Conservation (phyloP, 148 eudicot species). For the Gaultheria prostrata region DNA sequence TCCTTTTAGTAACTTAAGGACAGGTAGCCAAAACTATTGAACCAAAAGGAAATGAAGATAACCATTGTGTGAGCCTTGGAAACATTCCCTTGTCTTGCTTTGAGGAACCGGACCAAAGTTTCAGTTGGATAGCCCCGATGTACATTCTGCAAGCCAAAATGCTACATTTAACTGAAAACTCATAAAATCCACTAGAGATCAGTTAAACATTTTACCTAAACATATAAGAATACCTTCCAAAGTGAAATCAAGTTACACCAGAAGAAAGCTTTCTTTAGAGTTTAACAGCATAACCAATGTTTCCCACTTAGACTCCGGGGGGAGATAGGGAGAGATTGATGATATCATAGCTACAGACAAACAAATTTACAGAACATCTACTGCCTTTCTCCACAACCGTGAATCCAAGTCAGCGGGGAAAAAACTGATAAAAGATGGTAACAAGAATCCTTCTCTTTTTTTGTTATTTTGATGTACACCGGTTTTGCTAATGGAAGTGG, state of each 20-base stretch:
- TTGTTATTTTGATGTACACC: neutral
- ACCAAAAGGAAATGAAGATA: neutral
- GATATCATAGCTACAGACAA: neutral
- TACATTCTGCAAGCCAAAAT: slow-evolving; percentile 41
- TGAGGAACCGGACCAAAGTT: slow-evolving; percentile 51
- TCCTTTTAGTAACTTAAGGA: neutral
- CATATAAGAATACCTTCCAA: neutral
- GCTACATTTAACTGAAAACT: slow-evolving; percentile 6
- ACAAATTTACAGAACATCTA: neutral
- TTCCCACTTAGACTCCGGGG: no score
- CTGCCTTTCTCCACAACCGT: neutral
- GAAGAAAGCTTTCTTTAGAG: neutral
- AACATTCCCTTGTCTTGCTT: slow-evolving; percentile 65
- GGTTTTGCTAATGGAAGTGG: neutral
- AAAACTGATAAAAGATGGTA: neutral
- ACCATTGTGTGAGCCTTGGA: slow-evolving; percentile 61
- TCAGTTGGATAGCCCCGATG: slow-evolving; percentile 63
- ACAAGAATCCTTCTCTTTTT: neutral
- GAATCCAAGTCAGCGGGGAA: neutral
- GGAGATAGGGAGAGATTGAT: no score
- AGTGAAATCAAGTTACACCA: neutral
- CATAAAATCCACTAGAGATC: slow-evolving; percentile 5
- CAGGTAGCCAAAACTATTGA: neutral
- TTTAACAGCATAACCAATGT: neutral
- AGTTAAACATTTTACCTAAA: neutral